These are phyloP conservation scores for Dendrocalamus sinicus DNA, from an alignment of 176 grass and related monocot species.

Conservation along the genomic window DNA sequence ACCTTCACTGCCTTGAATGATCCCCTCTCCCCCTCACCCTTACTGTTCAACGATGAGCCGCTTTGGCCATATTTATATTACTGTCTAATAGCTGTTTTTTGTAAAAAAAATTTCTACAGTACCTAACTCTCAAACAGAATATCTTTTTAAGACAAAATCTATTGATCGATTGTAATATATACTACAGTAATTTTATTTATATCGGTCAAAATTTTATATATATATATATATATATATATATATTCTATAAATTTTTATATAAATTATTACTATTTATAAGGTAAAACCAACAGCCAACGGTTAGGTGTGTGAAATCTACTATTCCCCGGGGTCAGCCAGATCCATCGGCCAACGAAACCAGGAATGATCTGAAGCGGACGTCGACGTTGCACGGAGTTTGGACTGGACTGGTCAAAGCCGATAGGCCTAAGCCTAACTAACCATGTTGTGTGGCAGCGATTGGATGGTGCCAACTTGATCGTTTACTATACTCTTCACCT, in stretches of 20 bases:
- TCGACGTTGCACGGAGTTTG: neutral
- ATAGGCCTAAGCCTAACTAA: slow-evolving; percentile 35
- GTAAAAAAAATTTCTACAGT: too few species aligned
- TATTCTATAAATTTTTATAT: too few species aligned
- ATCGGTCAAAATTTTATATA: too few species aligned
- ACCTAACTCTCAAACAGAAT: too few species aligned
- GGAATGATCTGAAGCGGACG: neutral
- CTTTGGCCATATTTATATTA: neutral
- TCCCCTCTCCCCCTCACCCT: neutral
- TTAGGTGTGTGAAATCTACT: slow-evolving; percentile 19
- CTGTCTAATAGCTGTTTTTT: too few species aligned
- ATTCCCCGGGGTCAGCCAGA: slow-evolving; percentile 21
- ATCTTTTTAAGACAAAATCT: too few species aligned
- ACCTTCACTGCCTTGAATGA: neutral
- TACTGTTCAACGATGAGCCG: neutral
- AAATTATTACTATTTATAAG: too few species aligned
- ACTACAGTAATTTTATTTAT: too few species aligned
- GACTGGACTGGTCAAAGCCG: neutral
- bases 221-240: too few species aligned
- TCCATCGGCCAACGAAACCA: neutral
- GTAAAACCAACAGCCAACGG: too few species aligned
- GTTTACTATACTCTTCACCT: neutral
- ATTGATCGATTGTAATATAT: too few species aligned
- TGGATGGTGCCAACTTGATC: neutral
- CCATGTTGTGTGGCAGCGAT: neutral